Conservation (phyloP, 306 rosid genomes). For the Corylus avellana region DNA sequence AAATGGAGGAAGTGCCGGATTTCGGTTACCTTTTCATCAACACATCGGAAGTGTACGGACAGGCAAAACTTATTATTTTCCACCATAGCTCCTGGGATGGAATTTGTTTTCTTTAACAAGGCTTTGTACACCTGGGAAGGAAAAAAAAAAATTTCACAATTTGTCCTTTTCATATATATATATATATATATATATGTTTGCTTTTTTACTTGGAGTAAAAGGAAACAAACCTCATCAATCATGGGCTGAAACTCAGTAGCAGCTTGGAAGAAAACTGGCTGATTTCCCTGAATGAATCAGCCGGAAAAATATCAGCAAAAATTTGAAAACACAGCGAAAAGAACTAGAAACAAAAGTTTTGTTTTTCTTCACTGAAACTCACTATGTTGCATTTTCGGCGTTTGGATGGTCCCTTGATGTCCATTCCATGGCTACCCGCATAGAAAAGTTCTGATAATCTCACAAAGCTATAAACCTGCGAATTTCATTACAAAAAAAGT, state of each 20-base stretch:
- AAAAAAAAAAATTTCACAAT: neutral
- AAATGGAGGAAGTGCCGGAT: neutral
- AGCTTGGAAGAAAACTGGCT: constrained; percentile 65
- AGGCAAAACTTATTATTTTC: constrained; percentile 89
- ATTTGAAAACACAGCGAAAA: constrained; percentile 11
- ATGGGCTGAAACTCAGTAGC: constrained; percentile 80
- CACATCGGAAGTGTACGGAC: constrained; percentile 95
- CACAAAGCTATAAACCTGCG: constrained; percentile 78
- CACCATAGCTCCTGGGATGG: constrained; percentile 75
- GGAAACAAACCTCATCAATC: constrained; percentile 72
- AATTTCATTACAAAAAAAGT: neutral
- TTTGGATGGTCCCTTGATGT: constrained; percentile 85
- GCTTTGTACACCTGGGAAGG: constrained; percentile 59
- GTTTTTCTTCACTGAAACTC: constrained; percentile 13
- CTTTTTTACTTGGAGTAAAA: constrained; percentile 4
- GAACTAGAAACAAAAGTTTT: constrained; percentile 9
- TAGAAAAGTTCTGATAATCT: constrained; percentile 75
- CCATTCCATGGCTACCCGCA: constrained; percentile 99
- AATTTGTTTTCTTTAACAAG: constrained; percentile 66
- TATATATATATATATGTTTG: neutral
- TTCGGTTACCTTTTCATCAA: constrained; percentile 77
- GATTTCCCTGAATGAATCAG: constrained; percentile 54
- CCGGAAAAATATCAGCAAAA: neutral
- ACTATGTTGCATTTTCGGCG: constrained; percentile 49
- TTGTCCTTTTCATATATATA: constrained; percentile 10